Evolutionary conservation across 1,284 basidiomycete species (phyloP), one percentile per base, ranked within the genome.

Genomic region (Melampsora abietis-canadensis): DNA sequence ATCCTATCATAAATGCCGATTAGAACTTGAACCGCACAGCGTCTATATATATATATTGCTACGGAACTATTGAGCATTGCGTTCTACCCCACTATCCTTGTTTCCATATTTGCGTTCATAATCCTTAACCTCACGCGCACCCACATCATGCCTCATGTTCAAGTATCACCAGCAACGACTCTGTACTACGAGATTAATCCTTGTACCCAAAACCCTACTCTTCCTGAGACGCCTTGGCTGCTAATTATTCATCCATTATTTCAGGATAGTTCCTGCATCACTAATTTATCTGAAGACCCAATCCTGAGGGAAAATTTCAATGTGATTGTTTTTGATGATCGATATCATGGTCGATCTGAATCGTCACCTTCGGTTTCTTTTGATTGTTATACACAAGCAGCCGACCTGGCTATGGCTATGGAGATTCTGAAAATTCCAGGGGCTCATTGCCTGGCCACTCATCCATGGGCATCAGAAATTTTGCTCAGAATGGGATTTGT

Each of bases 381-480:
- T 12, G 69, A 73, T 46, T 48, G 64, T 7, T 73, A 37, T 47
- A 57, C 69, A 0, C 34, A 63, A 3, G 69, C 69, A n/a, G 69
- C 69, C 0, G 69, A 73, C 30, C 27, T 73, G 19, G 69, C 69
- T 30, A 24, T 73, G 31, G 69, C 30, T 4, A 27, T 66, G n/a
- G 47, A 66, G 1, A 21, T 27, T 2, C 63, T 73, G 27, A 34
- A 73, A 34, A 73, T 73, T 57, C 62, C 62, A 5, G 3, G 30
- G 6, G 61, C 63, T 27, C 69, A 73, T 46, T 60, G 30, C 12
- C 19, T 73, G 8, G 21, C 24, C 2, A 65, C 48, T 64, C 69
- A 73, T 34, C 19, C 62, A 21, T 73, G 69, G 69, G 40, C 69
- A 12, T 27, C 61, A 2, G 69, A 73, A 37, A 44, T 73, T 24